These are phyloP conservation scores for Colletotrichum tropicicola DNA, from an alignment of 2,329 filamentous ascomycete genomes.

Conservation along the genomic window DNA sequence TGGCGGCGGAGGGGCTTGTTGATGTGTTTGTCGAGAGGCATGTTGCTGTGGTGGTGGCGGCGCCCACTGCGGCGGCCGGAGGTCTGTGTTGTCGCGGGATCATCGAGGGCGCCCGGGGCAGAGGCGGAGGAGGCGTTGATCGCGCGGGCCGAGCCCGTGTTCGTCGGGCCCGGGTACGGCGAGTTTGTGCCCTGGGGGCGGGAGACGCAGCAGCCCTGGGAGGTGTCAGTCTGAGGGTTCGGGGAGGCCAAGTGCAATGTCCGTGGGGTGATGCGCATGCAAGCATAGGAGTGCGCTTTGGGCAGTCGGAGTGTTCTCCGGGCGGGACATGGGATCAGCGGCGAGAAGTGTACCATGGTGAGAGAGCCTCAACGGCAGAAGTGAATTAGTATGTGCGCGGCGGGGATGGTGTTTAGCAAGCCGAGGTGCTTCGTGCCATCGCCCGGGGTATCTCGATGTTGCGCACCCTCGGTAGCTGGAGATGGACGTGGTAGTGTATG, in stretches of 20 bases:
- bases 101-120: constrained; percentile 33
- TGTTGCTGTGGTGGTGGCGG: constrained; percentile 45
- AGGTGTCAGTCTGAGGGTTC: too few relatives aligned
- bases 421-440: constrained; percentile 9
- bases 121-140: constrained; percentile 54
- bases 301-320: not conserved
- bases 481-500: not conserved
- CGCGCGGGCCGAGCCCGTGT: constrained; percentile 61
- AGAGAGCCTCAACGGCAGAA: not conserved
- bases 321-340: not conserved
- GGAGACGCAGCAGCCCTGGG: constrained; percentile 68
- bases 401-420: not conserved
- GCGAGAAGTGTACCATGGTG: constrained; percentile 8
- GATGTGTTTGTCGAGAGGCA: constrained; percentile 69
- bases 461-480: not conserved
- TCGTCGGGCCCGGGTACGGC: constrained; percentile 59
- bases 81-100: constrained; percentile 26
- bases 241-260: too few relatives aligned
- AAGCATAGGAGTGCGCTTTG: not conserved
- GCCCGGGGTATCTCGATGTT: constrained; percentile 1
- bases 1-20: constrained; percentile 75
- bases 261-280: not conserved
- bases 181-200: constrained; percentile 60
- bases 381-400: not conserved
- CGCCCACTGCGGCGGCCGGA: constrained; percentile 33